Percentiles rank a stretch among this genome's conserved stretches.
Evolutionary conservation across 2,329 filamentous ascomycete species (phyloP).

Genomic region (Aureobasidium leucospermi): DNA sequence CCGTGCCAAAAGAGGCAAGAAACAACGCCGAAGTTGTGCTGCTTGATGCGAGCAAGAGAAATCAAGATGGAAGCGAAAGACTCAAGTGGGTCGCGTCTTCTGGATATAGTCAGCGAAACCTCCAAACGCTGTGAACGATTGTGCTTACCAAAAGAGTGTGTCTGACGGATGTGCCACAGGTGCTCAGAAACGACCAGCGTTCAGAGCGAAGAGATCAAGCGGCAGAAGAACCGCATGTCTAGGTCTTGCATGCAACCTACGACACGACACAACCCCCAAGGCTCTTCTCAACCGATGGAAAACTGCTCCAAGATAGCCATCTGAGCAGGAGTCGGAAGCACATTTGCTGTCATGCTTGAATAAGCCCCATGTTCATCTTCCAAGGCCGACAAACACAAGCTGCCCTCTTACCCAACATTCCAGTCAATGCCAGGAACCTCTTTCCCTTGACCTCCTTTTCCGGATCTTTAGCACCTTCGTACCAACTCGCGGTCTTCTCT

Average conservation of each 20-base stretch:
- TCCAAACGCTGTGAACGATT: too few relatives aligned
- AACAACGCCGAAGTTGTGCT: too few relatives aligned
- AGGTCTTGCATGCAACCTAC: background rate
- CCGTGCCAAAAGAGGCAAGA: too few relatives aligned
- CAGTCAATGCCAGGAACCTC: background rate
- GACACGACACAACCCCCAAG: background rate
- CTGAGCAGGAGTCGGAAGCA: background rate
- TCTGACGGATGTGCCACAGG: background rate
- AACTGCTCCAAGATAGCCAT: background rate
- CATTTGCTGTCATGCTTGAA: background rate
- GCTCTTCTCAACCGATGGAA: background rate
- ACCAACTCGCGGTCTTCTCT: background rate
- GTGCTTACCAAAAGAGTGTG: background rate
- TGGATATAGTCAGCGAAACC: too few relatives aligned
- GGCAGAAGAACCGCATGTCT: too few relatives aligned
- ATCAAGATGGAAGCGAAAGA: too few relatives aligned
- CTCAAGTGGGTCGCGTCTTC: too few relatives aligned
- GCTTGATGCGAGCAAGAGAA: too few relatives aligned
- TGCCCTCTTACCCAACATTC: slow-evolving; percentile 1
- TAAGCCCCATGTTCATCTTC: background rate
- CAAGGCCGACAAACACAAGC: background rate
- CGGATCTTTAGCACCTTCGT: background rate
- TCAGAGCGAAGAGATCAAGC: background rate
- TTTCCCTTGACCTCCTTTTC: background rate
- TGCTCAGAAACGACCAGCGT: background rate